These are phyloP conservation scores for Hypoxylon rubiginosum DNA, from an alignment of 2,329 filamentous ascomycete species.

Conservation along the genomic window DNA sequence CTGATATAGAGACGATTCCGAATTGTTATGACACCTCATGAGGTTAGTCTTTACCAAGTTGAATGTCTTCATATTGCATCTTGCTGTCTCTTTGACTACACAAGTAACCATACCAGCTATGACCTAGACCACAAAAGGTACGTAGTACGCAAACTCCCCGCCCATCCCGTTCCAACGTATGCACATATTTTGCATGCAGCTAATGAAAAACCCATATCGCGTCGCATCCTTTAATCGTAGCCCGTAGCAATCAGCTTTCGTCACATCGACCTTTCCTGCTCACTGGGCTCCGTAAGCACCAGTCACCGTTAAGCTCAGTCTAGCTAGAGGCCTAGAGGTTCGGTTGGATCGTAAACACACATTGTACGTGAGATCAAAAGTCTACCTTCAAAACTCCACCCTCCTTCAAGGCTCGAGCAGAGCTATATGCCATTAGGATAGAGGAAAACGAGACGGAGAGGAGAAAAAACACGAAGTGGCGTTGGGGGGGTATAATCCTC, in stretches of 20 bases:
- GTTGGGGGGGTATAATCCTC: slow-evolving; percentile 42
- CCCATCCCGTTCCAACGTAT: slow-evolving; percentile 33
- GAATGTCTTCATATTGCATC: slow-evolving; percentile 31
- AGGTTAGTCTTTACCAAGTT: slow-evolving; percentile 9
- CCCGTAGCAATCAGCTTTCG: slow-evolving; percentile 29
- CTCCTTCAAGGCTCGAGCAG: slow-evolving; percentile 12
- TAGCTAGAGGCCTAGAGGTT: background rate
- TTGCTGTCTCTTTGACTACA: slow-evolving; percentile 25
- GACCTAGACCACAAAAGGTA: slow-evolving; percentile 7
- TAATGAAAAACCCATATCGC: slow-evolving; percentile 31
- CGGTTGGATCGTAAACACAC: slow-evolving; percentile 5
- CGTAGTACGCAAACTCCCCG: slow-evolving; percentile 36
- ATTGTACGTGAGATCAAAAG: slow-evolving; percentile 2
- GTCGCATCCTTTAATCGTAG: slow-evolving; percentile 39
- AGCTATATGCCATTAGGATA: slow-evolving; percentile 13
- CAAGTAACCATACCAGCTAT: slow-evolving; percentile 18
- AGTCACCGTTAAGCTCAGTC: slow-evolving; percentile 6
- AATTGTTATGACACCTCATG: no score
- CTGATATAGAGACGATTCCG: no score
- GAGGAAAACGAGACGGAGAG: slow-evolving; percentile 12
- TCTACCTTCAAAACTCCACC: slow-evolving; percentile 16
- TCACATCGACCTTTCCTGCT: slow-evolving; percentile 20
- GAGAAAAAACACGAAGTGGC: slow-evolving; percentile 29
- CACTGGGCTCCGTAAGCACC: slow-evolving; percentile 1
- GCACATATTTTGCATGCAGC: slow-evolving; percentile 26